Conservation (phyloP, 495 filamentous ascomycete species). For the Penicillium ochrochloron region DNA sequence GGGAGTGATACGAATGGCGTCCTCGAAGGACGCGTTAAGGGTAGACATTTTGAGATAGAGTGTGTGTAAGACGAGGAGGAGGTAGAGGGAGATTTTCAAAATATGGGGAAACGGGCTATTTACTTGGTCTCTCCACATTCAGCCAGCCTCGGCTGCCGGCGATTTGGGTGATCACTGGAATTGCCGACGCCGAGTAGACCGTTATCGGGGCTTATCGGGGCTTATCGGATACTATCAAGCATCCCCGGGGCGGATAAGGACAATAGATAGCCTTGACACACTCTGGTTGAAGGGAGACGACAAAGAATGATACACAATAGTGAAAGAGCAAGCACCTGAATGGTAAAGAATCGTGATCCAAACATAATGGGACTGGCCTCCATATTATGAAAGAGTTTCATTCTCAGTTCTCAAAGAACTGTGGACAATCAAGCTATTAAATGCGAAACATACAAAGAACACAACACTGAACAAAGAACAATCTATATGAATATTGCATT, state of each 20-base stretch:
- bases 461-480: not conserved
- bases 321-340: not conserved
- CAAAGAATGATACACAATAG: not conserved
- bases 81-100: not conserved
- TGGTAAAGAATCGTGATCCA: not conserved
- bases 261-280: not conserved
- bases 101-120: not conserved
- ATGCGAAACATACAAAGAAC: not conserved
- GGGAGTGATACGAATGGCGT: constrained; percentile 60
- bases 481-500: not conserved
- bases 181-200: constrained; percentile 5
- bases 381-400: no score
- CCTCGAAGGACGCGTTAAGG: constrained; percentile 51
- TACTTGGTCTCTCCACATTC: constrained; percentile 12
- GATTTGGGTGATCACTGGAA: constrained; percentile 2
- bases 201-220: constrained; percentile 7
- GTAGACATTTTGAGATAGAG: constrained; percentile 21
- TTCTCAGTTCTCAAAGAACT: no score
- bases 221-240: not conserved
- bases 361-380: not conserved
- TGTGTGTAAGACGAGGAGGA: not conserved
- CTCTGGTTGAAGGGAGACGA: not conserved
- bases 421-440: not conserved
- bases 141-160: constrained; percentile 15
- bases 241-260: not conserved